Evolutionary conservation across 1,284 basidiomycete genomes (phyloP).

Genomic region (Sanghuangporus sanghuang): DNA sequence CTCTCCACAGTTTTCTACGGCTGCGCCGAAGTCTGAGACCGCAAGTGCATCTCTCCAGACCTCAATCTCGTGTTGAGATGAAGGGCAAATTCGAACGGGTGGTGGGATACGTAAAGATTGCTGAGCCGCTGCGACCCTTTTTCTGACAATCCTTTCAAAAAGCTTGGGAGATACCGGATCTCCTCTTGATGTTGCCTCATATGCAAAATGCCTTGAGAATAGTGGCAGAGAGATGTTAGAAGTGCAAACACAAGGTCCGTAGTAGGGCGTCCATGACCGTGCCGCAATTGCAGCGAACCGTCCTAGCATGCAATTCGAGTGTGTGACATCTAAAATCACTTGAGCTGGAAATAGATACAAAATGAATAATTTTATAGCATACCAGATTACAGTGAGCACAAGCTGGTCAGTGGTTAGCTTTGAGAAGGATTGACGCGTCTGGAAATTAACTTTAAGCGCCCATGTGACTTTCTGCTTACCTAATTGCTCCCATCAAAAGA

Average conservation of each 20-base stretch:
- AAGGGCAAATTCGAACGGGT: not conserved
- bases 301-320: conserved; percentile 10
- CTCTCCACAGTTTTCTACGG: conserved; percentile 25
- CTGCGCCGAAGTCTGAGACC: conserved; percentile 30
- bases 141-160: conserved; percentile 2
- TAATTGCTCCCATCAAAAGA: not conserved
- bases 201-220: not conserved
- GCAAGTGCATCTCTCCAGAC: conserved; percentile 33
- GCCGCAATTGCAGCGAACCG: conserved; percentile 1
- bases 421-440: not conserved
- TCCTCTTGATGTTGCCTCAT: not conserved
- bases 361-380: no score
- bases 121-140: not conserved
- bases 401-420: not conserved
- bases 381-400: not conserved
- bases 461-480: not conserved
- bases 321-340: conserved; percentile 1
- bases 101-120: not conserved
- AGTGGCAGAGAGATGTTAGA: not conserved
- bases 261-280: not conserved
- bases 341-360: not conserved
- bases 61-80: conserved; percentile 3
- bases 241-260: not conserved
- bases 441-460: not conserved
- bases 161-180: conserved; percentile 21